Evolutionary conservation across 495 filamentous ascomycete genomes (phyloP).

Genomic region (Letharia columbiana): DNA sequence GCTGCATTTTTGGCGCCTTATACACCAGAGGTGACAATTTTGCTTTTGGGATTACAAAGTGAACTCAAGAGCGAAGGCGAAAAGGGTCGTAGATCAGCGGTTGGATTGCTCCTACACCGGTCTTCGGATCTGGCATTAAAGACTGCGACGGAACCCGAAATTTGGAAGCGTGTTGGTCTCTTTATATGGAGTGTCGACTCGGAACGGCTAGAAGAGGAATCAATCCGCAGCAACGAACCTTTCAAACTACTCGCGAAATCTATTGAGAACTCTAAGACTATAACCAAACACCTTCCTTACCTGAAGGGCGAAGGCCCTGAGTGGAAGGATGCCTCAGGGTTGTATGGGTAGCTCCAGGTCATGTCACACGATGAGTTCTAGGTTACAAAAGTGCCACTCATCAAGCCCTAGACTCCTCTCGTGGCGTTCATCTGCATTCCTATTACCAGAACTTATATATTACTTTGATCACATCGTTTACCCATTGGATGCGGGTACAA

Average conservation of each 20-base stretch:
- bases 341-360: no score
- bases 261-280: neutral
- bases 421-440: no score
- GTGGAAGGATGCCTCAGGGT: neutral
- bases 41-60: neutral
- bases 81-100: neutral
- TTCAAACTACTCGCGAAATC: neutral
- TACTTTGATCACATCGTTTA: neutral
- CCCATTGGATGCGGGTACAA: neutral
- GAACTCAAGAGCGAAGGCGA: neutral
- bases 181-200: neutral
- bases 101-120: neutral
- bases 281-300: neutral
- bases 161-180: neutral
- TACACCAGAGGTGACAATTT: neutral
- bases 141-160: neutral
- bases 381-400: no score
- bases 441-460: no score
- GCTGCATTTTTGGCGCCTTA: neutral
- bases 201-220: neutral
- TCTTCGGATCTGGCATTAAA: neutral
- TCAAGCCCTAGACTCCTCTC: no score
- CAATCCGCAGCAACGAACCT: neutral
- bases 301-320: neutral
- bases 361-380: no score